phyloP scores from a whole-genome alignment of 768 basidiomycete species.

The Rickenella mellea region DNA sequence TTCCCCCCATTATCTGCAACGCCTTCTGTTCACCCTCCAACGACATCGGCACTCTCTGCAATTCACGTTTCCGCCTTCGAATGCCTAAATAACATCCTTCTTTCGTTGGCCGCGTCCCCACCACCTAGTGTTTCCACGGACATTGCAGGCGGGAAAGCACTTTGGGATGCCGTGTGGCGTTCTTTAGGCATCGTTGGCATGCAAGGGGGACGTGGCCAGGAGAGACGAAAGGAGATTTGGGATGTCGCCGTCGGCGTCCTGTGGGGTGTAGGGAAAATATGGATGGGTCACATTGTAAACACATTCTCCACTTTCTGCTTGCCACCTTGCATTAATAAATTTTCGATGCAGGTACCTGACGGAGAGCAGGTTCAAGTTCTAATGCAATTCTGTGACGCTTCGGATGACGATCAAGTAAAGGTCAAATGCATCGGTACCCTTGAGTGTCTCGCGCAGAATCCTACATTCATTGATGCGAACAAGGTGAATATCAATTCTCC shows the following conservation, averaged over 20 bases:
- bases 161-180: conserved; percentile 64
- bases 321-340: background rate
- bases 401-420: conserved; percentile 42
- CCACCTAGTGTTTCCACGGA: conserved; percentile 34
- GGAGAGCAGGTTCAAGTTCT: conserved; percentile 55
- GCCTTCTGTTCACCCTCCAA: conserved; percentile 77
- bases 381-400: conserved; percentile 53
- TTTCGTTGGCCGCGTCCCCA: conserved; percentile 51
- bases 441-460: conserved; percentile 71
- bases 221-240: conserved; percentile 68
- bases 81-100: conserved; percentile 83
- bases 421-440: conserved; percentile 83
- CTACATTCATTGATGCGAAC: conserved; percentile 56
- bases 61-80: conserved; percentile 82
- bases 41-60: conserved; percentile 74
- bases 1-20: conserved; percentile 63
- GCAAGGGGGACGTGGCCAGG: conserved; percentile 51
- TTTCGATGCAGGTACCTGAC: conserved; percentile 36
- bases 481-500: conserved; percentile 26
- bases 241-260: conserved; percentile 71
- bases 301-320: background rate
- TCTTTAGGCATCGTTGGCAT: conserved; percentile 52
- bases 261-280: conserved; percentile 79
- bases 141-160: conserved; percentile 33
- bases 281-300: conserved; percentile 56